Evolutionary conservation across 305 asterid species (phyloP), one percentile per base, ranked within the genome.

Genomic region (Solanum hybrid): DNA sequence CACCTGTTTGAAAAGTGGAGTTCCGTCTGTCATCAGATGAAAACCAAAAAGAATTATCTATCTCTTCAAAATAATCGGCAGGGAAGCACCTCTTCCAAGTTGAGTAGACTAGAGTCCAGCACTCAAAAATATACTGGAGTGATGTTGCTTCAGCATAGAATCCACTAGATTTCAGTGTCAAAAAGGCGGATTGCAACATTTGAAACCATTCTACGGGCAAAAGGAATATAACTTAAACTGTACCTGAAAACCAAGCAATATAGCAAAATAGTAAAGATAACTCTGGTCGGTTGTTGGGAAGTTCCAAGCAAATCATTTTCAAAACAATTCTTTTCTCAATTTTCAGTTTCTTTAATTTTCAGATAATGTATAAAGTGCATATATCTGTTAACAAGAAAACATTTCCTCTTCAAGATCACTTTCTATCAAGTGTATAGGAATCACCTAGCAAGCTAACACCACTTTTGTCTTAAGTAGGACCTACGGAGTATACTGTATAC

Each of bases 141-240:
- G 31, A 19, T 84, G 31, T 84, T 84, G 87, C 76, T 82, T 89
- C 88, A 80, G 88, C 87, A 77, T 72, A 3, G 51, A 72, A 89
- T 66, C 42, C 36, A 90, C 94, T 94, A 96, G 92, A 96, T 93
- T 91, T 97, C 99, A 14, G 99, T 97, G 92, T 97, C 99, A 90
- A 95, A 97, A 88, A 97, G 96, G 71, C 96, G 99, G 82, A 94
- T 85, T 8, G 99, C 95, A 89, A 95, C 75, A 69, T 92, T 90
- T 86, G 98, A 96, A 91, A 96, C 96, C 96, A 95, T 93, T 86
- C 97, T 89, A 32, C 99, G 99, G 87, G 98, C 98, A 64, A 97
- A 97, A 6, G 99, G 99, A 56, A 97, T 95, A 88, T 96, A 97
- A 90, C 99, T 97, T 78, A 95, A 93, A 91, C 98, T 95, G 95